Base-by-base conservation (phyloP, 2,329 filamentous ascomycete genomes). In the Erysiphe pulchra region DNA sequence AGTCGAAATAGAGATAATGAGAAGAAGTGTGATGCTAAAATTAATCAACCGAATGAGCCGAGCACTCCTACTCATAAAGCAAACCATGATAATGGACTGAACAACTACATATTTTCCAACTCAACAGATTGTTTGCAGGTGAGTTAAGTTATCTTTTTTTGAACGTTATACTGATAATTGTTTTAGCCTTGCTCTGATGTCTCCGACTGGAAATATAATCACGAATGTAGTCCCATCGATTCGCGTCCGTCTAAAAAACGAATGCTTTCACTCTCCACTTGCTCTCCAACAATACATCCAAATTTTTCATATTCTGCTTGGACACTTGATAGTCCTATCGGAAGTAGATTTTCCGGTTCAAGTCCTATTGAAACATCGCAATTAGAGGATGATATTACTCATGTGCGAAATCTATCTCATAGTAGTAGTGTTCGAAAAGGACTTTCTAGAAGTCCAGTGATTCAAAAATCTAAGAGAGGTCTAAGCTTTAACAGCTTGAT, bases 1-100 rank as follows among this genome's bases (percentile, higher is more conserved):
- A 85, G 81, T 46, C 73, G 82, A 48, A 92, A 90, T n/a, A 42
- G 13, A 30, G 40, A 42, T 16, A 56, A 47, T 47, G 57, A 58
- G 46, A 53, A 49, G 47, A 58, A 56, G 43, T 17, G 50, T 5
- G 57, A 58, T 20, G 41, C 50, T 4, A 57, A 58, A 45, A 46
- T 49, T 38, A 54, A 51, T 45, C 52, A 51, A 30, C 50, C 49
- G 47, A 57, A 50, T 50, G 53, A 53, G 47, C 31, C 46, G 11
- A 48, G 46, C 34, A 44, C 49, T 34, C 31, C 47, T 9, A 45
- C 48, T 8, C 54, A 56, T 2, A 49, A 45, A 13, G 47, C n/a
- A 42, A n/a, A 13, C 4, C 9, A n/a, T 30, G 40, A 42, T 5
- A 28, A 3, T 8, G 24, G 8, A 28, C 8, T 20, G 10, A 16